A percentile compares a stretch with the other conserved stretches of the same genome.
phyloP scores from a whole-genome alignment of 2,329 filamentous ascomycete species.

The Colletotrichum musicola region DNA sequence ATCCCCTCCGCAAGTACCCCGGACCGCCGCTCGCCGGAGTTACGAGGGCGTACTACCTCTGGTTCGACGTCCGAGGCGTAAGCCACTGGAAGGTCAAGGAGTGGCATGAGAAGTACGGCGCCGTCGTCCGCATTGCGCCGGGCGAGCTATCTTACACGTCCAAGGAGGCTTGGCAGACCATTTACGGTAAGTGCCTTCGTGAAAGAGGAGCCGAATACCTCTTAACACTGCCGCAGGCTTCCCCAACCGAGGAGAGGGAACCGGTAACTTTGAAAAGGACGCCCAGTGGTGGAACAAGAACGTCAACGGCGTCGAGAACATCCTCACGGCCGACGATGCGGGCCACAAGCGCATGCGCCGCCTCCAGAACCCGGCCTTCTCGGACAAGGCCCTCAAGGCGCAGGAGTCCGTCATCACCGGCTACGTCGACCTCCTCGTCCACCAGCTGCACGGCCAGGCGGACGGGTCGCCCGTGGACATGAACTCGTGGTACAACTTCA shows the following conservation, averaged over 20 bases:
- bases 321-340: constrained; percentile 31
- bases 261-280: constrained; percentile 33
- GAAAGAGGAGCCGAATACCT: background rate
- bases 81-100: constrained; percentile 37
- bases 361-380: constrained; percentile 47
- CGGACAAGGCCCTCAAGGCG: constrained; percentile 45
- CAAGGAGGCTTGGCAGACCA: constrained; percentile 53
- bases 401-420: constrained; percentile 46
- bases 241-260: constrained; percentile 23
- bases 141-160: constrained; percentile 54
- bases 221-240: constrained; percentile 4
- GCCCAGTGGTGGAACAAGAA: constrained; percentile 39
- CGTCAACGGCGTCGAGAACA: constrained; percentile 36
- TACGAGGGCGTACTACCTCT: constrained; percentile 32
- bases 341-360: constrained; percentile 43
- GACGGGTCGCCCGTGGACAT: constrained; percentile 40
- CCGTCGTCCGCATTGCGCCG: constrained; percentile 55
- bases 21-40: constrained; percentile 45
- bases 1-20: constrained; percentile 48
- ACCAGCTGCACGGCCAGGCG: constrained; percentile 39
- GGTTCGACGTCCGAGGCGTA: constrained; percentile 29
- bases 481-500: constrained; percentile 45
- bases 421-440: constrained; percentile 46
- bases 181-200: constrained; percentile 47
- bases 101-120: constrained; percentile 44